Evolutionary conservation across 768 basidiomycete genomes (phyloP).

Genomic region (Kwoniella dendrophila): DNA sequence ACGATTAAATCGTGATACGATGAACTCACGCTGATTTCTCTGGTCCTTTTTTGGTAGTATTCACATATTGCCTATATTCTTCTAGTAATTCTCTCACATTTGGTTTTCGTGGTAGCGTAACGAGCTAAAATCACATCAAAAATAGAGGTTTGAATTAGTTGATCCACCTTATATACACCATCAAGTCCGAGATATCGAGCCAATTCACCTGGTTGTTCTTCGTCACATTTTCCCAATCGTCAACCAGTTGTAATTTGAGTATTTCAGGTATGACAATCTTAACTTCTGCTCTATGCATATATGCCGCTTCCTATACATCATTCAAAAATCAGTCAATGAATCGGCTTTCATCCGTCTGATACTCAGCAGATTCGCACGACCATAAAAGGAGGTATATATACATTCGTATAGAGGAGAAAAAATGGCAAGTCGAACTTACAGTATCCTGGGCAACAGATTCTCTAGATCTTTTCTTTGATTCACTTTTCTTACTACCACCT

Average conservation of each 20-base stretch:
- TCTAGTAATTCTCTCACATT: slow-evolving; percentile 74
- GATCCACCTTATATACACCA: not conserved
- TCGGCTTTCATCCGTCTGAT: no score
- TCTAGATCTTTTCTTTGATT: slow-evolving; percentile 67
- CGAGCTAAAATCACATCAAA: slow-evolving; percentile 63
- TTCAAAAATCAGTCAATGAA: no score
- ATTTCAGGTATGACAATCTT: slow-evolving; percentile 84
- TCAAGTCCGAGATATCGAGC: not conserved
- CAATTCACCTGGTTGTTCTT: slow-evolving; percentile 82
- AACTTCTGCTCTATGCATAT: slow-evolving; percentile 78
- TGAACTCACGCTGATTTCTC: slow-evolving; percentile 44
- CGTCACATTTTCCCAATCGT: slow-evolving; percentile 97
- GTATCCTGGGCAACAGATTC: slow-evolving; percentile 50
- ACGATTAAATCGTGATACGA: not conserved
- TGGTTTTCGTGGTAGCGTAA: slow-evolving; percentile 77
- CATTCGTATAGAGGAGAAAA: no score
- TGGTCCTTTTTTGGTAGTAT: slow-evolving; percentile 41
- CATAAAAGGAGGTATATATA: no score
- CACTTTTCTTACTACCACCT: slow-evolving; percentile 51
- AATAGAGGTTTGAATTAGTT: not conserved
- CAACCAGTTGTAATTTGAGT: slow-evolving; percentile 85
- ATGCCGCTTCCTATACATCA: slow-evolving; percentile 67
- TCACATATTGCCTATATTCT: slow-evolving; percentile 69
- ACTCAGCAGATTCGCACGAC: no score
- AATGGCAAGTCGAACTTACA: slow-evolving; percentile 37